Conservation (phyloP, 192 early-diverging fungal genomes). For the Mortierella antarctica region DNA sequence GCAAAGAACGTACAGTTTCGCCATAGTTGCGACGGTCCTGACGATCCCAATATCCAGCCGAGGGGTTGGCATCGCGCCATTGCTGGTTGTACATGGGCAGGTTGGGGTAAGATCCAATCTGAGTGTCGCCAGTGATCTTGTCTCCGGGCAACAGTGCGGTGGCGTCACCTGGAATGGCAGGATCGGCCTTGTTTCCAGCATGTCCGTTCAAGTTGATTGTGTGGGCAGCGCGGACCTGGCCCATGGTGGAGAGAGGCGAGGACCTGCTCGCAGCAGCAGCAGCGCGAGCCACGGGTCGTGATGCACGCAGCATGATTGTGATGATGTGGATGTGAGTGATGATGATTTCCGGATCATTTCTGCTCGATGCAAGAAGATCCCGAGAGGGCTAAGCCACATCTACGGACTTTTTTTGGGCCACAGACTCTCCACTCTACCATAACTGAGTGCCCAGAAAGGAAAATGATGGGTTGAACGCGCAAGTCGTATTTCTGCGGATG, state of each 20-base stretch:
- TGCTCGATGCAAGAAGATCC: too few relatives aligned
- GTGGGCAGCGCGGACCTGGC: constrained; percentile 8
- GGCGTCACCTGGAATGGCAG: constrained; percentile 46
- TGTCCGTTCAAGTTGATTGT: constrained; percentile 10
- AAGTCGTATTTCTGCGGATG: too few relatives aligned
- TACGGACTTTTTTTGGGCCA: too few relatives aligned
- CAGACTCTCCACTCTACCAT: too few relatives aligned
- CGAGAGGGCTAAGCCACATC: too few relatives aligned
- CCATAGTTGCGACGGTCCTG: constrained; percentile 84
- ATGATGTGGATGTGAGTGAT: background rate
- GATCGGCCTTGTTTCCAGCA: constrained; percentile 33
- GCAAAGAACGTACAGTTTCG: constrained; percentile 61
- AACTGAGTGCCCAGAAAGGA: too few relatives aligned
- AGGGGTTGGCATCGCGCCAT: constrained; percentile 61
- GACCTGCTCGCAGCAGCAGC: constrained; percentile 8
- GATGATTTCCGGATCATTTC: too few relatives aligned
- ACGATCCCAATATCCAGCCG: constrained; percentile 73
- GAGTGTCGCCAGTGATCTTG: constrained; percentile 68
- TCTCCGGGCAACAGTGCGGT: constrained; percentile 48
- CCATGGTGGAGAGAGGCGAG: background rate
- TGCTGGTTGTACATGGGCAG: constrained; percentile 72
- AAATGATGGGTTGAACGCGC: too few relatives aligned
- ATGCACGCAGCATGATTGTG: constrained; percentile 19
- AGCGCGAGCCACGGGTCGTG: constrained; percentile 23
- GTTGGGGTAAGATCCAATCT: constrained; percentile 83